Evolutionary conservation across 2,329 filamentous ascomycete genomes (phyloP).

Genomic region (Clarireedia sp.): DNA sequence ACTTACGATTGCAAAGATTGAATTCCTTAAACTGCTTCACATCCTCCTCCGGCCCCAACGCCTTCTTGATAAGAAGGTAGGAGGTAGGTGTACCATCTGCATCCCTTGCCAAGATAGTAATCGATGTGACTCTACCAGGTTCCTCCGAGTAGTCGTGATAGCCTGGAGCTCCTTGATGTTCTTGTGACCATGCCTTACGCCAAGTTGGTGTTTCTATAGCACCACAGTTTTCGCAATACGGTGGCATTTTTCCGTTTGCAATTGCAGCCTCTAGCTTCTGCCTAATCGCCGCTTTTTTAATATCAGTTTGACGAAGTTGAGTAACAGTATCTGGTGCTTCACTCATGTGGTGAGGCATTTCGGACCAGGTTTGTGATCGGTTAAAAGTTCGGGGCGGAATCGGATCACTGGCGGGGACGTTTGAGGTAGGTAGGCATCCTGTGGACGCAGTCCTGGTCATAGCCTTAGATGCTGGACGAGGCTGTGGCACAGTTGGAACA

Average conservation of each 20-base stretch:
- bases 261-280: slow-evolving; percentile 57
- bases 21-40: slow-evolving; percentile 62
- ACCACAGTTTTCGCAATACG: slow-evolving; percentile 86
- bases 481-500: slow-evolving; percentile 21
- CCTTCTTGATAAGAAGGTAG: slow-evolving; percentile 75
- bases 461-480: slow-evolving; percentile 35
- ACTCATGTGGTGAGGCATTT: slow-evolving; percentile 37
- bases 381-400: slow-evolving; percentile 35
- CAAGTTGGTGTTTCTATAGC: slow-evolving; percentile 94
- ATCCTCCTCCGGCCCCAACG: slow-evolving; percentile 52
- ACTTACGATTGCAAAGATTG: slow-evolving; percentile 80
- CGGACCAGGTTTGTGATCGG: slow-evolving; percentile 37
- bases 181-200: slow-evolving; percentile 84
- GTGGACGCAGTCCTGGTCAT: slow-evolving; percentile 26
- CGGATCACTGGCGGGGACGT: slow-evolving; percentile 45
- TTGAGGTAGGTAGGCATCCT: slow-evolving; percentile 28
- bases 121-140: slow-evolving; percentile 65
- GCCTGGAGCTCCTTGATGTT: slow-evolving; percentile 60
- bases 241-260: slow-evolving; percentile 73
- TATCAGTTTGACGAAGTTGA: slow-evolving; percentile 6
- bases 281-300: slow-evolving; percentile 31
- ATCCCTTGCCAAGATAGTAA: slow-evolving; percentile 59
- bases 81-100: slow-evolving; percentile 52
- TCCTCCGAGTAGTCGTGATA: slow-evolving; percentile 66
- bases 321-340: slow-evolving; percentile 20